These are phyloP conservation scores for Quercus variabilis DNA, from an alignment of 306 rosid genomes.

Conservation along the genomic window DNA sequence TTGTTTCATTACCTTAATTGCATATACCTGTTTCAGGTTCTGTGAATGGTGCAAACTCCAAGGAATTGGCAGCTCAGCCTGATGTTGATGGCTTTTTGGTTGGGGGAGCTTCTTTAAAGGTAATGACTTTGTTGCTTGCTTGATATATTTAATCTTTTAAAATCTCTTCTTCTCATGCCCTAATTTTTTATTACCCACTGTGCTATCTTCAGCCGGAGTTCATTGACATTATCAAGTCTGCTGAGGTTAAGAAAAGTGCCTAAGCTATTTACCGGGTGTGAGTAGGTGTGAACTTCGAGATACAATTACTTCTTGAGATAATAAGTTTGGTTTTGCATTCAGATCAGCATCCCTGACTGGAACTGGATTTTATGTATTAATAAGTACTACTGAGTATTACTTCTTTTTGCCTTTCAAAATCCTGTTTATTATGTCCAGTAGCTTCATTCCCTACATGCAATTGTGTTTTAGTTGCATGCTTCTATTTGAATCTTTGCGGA, in stretches of 20 bases:
- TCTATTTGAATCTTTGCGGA: background rate
- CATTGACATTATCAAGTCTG: conserved; percentile 42
- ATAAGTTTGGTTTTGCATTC: conserved; percentile 1
- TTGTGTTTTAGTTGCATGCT: background rate
- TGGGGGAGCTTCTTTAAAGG: conserved; percentile 53
- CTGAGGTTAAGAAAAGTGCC: conserved; percentile 36
- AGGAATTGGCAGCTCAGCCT: conserved; percentile 38
- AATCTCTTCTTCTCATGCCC: background rate
- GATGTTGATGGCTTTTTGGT: conserved; percentile 52
- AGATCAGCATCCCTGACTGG: conserved; percentile 13
- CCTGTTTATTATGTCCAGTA: background rate
- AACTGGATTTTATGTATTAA: conserved; percentile 17
- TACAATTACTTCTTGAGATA: background rate
- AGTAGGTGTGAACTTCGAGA: conserved; percentile 5
- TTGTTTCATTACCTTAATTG: background rate
- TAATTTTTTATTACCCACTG: background rate
- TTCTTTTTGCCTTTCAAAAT: background rate
- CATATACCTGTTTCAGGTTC: conserved; percentile 30
- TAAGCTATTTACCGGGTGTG: background rate
- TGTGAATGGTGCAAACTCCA: conserved; percentile 42
- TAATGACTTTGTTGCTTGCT: background rate
- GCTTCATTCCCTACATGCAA: background rate
- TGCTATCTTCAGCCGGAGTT: conserved; percentile 36
- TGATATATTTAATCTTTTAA: background rate
- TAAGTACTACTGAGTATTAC: background rate